A percentile compares a stretch with the other conserved stretches of the same genome.
phyloP scores from a whole-genome alignment of 306 rosid genomes.

The Prunus kanzakura region DNA sequence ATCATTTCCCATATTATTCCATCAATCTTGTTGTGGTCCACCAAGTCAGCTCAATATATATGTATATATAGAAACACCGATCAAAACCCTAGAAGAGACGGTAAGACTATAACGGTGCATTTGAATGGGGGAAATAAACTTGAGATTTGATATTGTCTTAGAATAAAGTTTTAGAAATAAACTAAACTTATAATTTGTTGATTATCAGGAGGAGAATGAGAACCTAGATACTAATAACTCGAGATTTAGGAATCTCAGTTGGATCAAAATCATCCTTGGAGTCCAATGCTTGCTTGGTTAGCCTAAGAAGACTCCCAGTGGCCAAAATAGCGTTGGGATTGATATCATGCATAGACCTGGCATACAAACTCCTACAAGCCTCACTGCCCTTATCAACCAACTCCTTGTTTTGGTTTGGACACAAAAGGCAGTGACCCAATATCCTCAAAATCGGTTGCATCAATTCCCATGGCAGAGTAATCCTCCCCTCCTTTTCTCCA shows the following conservation, averaged over 20 bases:
- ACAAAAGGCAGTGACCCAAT: constrained; percentile 62
- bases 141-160: too few relatives aligned
- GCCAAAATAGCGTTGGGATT: constrained; percentile 65
- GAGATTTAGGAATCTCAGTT: constrained; percentile 24
- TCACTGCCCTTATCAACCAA: constrained; percentile 34
- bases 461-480: constrained; percentile 70
- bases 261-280: constrained; percentile 14
- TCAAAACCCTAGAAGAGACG: too few relatives aligned
- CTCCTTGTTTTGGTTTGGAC: constrained; percentile 18
- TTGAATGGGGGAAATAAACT: too few relatives aligned
- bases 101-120: too few relatives aligned
- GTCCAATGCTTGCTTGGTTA: constrained; percentile 26
- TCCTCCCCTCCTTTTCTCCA: constrained; percentile 30
- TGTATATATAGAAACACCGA: too few relatives aligned
- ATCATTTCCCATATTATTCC: too few relatives aligned
- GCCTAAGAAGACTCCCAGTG: constrained; percentile 52
- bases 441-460: constrained; percentile 59
- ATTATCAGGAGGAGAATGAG: neutral
- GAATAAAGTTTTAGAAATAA: too few relatives aligned
- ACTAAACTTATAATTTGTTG: too few relatives aligned
- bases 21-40: too few relatives aligned
- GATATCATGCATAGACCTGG: constrained; percentile 64
- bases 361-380: constrained; percentile 56
- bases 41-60: too few relatives aligned
- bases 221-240: constrained; percentile 9